A percentile compares a stretch with the other conserved stretches of the same genome.
phyloP scores from a whole-genome alignment of 805 yeast species.

The Candida palmyrensis region DNA sequence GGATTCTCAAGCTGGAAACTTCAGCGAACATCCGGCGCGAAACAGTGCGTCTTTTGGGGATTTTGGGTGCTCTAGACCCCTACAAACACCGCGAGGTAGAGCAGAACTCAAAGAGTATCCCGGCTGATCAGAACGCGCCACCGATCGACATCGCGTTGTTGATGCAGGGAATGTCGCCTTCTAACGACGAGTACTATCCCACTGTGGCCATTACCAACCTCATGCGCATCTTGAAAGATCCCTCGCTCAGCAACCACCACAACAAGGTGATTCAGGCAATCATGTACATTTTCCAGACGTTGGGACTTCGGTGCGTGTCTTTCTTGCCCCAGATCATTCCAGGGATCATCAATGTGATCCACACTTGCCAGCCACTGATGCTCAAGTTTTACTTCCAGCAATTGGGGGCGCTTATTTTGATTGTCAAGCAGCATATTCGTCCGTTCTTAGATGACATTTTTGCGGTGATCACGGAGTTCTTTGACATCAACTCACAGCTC shows the following conservation, averaged over 20 bases:
- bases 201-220: conserved; percentile 87
- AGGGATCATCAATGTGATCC: conserved; percentile 81
- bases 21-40: conserved; percentile 75
- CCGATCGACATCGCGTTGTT: conserved; percentile 84
- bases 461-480: conserved; percentile 69
- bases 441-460: conserved; percentile 77
- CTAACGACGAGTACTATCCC: conserved; percentile 88
- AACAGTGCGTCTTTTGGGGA: conserved; percentile 85
- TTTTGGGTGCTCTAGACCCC: conserved; percentile 95
- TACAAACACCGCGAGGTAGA: conserved; percentile 92
- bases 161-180: conserved; percentile 93
- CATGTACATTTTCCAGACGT: conserved; percentile 81
- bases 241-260: conserved; percentile 81
- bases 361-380: conserved; percentile 70
- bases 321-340: conserved; percentile 85
- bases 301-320: conserved; percentile 87
- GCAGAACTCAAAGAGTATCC: conserved; percentile 49
- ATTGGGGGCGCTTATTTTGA: conserved; percentile 67
- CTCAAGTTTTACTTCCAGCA: conserved; percentile 88
- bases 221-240: conserved; percentile 79
- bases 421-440: conserved; percentile 86
- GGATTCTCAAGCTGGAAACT: conserved; percentile 75
- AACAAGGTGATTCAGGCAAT: conserved; percentile 92
- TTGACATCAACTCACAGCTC: conserved; percentile 39
- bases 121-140: conserved; percentile 78